Percentiles rank a stretch among this genome's conserved stretches.
Conservation (phyloP, 768 basidiomycete species). For the Auricularia cornea region DNA sequence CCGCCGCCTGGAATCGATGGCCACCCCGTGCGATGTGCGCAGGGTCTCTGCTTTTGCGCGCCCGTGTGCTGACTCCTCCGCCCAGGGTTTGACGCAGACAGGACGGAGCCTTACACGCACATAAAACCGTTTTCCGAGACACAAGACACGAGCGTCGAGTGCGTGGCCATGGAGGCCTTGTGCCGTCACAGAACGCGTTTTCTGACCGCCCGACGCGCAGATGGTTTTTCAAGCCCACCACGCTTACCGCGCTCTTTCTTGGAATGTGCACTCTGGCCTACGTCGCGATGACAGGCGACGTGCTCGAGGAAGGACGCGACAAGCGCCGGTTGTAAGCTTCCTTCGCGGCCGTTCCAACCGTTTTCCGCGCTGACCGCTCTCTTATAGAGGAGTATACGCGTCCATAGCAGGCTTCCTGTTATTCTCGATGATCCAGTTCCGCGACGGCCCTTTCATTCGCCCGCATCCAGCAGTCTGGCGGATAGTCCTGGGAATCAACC, state of each 20-base stretch:
- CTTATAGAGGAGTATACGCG: conserved; percentile 66
- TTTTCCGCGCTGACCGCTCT: no score
- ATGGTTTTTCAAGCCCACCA: conserved; percentile 82
- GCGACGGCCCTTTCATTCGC: conserved; percentile 82
- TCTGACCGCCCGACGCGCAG: conserved; percentile 28
- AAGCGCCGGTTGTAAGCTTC: conserved; percentile 66
- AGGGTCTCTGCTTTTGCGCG: conserved; percentile 11
- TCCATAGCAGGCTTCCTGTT: conserved; percentile 63
- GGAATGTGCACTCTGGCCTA: conserved; percentile 68
- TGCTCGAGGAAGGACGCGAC: conserved; percentile 76
- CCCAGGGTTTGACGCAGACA: conserved; percentile 51
- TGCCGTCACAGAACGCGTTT: not conserved
- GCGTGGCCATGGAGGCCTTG: conserved; percentile 18
- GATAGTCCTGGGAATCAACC: conserved; percentile 59
- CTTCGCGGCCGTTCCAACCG: conserved; percentile 1
- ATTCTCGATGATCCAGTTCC: conserved; percentile 83
- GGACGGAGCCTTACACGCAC: conserved; percentile 74
- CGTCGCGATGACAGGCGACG: conserved; percentile 73
- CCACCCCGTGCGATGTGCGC: conserved; percentile 57
- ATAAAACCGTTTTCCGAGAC: conserved; percentile 79
- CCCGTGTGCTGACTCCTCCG: not conserved
- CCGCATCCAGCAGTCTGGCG: conserved; percentile 51
- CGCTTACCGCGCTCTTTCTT: conserved; percentile 60
- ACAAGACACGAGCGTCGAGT: conserved; percentile 79
- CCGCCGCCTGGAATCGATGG: not conserved